phyloP scores from a whole-genome alignment of 192 early-diverging fungal species.

The Diversispora epigaea region DNA sequence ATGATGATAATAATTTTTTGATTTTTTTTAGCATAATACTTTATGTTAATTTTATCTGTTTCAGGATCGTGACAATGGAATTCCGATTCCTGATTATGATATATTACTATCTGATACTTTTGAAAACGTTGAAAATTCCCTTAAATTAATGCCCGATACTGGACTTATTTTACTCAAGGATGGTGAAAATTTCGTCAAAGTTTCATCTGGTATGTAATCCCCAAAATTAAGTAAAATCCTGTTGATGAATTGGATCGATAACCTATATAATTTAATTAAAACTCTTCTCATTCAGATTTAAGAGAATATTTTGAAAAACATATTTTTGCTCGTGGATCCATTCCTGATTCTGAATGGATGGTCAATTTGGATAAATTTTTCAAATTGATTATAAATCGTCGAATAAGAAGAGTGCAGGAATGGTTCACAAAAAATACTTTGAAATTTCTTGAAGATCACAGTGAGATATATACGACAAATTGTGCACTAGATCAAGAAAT shows the following conservation, averaged over 20 bases:
- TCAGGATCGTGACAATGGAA: slow-evolving; percentile 13
- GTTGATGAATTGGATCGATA: too few relatives aligned
- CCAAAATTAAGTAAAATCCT: too few relatives aligned
- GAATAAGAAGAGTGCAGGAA: slow-evolving; percentile 24
- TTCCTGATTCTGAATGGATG: slow-evolving; percentile 26
- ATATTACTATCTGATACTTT: slow-evolving; percentile 4
- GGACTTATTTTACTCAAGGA: slow-evolving; percentile 10
- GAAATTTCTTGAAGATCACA: slow-evolving; percentile 22
- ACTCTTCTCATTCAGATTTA: slow-evolving; percentile 1
- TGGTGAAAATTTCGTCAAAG: slow-evolving; percentile 4
- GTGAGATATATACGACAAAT: slow-evolving; percentile 19
- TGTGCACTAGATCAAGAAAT: slow-evolving; percentile 33
- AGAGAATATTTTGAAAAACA: slow-evolving; percentile 27
- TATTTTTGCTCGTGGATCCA: not conserved
- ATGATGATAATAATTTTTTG: not conserved
- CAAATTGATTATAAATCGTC: slow-evolving; percentile 22
- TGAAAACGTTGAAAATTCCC: slow-evolving; percentile 2
- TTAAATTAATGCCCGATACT: slow-evolving; percentile 25
- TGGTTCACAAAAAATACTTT: slow-evolving; percentile 25
- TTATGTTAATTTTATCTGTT: not conserved
- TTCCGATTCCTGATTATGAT: slow-evolving; percentile 21
- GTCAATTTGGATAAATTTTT: slow-evolving; percentile 14
- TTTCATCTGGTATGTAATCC: slow-evolving; percentile 4
- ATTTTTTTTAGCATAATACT: not conserved
- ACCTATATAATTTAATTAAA: not conserved